These are phyloP conservation scores for Scheffersomyces lignosus DNA, from an alignment of 805 yeast species.

Conservation along the genomic window DNA sequence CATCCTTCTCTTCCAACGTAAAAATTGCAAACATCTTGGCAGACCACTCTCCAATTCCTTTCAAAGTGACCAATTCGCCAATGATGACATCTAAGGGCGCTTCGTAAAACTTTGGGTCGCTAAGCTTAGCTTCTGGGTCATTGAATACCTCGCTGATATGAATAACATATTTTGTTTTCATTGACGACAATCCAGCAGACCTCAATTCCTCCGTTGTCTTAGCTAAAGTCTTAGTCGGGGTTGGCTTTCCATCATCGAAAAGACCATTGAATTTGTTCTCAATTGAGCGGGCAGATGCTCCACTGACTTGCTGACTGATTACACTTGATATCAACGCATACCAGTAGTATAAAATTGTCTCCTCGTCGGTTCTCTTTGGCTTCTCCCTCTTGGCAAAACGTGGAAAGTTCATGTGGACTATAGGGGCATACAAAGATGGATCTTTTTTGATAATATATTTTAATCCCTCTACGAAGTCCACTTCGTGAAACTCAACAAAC, in stretches of 20 bases:
- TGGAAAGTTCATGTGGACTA: constrained; percentile 29
- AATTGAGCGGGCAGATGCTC: constrained; percentile 75
- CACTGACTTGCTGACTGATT: constrained; percentile 75
- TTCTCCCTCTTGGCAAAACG: constrained; percentile 13
- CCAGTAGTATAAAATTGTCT: constrained; percentile 34
- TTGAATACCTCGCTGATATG: constrained; percentile 55
- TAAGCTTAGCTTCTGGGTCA: constrained; percentile 32
- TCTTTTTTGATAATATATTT: constrained; percentile 29
- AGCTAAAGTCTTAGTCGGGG: constrained; percentile 47
- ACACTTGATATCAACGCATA: constrained; percentile 41
- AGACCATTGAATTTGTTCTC: constrained; percentile 42
- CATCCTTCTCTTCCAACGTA: constrained; percentile 63
- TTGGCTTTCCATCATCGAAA: constrained; percentile 44
- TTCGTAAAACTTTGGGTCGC: constrained; percentile 36
- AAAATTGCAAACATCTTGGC: constrained; percentile 84
- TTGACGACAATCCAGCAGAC: constrained; percentile 64
- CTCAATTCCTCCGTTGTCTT: constrained; percentile 51
- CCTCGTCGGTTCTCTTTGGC: constrained; percentile 8
- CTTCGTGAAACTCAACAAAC: constrained; percentile 30
- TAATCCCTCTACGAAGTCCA: constrained; percentile 34
- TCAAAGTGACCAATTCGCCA: constrained; percentile 50
- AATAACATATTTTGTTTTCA: constrained; percentile 64
- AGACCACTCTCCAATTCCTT: constrained; percentile 84
- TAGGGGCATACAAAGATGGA: constrained; percentile 33
- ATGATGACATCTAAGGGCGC: constrained; percentile 45